Percentiles rank a stretch among this genome's conserved stretches.
Conservation (phyloP, 805 yeast genomes). For the Hanseniaspora pseudoguilliermondii region DNA sequence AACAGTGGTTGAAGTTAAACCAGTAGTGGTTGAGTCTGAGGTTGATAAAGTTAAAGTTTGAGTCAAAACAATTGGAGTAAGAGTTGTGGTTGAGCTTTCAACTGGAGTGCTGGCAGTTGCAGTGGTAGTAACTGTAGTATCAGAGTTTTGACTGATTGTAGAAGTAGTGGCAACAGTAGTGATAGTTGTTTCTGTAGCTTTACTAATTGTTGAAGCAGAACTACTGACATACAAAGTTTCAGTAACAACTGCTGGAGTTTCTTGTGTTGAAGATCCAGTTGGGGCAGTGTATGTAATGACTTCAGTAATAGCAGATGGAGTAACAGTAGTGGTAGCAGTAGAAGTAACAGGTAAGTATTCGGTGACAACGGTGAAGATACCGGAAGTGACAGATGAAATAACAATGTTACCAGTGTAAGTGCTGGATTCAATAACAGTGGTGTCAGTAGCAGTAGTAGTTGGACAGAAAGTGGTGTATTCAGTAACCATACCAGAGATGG, state of each 20-base stretch:
- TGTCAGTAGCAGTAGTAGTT: constrained; percentile 2
- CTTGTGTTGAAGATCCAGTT: constrained; percentile 3
- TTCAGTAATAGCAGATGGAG: neutral
- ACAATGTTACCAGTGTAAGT: constrained; percentile 14
- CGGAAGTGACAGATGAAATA: constrained; percentile 13
- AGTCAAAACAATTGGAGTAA: neutral
- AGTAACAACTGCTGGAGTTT: neutral
- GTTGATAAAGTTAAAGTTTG: constrained; percentile 6
- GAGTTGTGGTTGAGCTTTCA: neutral
- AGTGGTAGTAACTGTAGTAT: neutral
- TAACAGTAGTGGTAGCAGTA: constrained; percentile 1
- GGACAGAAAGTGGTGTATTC: constrained; percentile 13
- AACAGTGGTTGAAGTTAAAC: constrained; percentile 13
- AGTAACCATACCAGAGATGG: constrained; percentile 12
- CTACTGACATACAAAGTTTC: neutral
- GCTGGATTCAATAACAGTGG: constrained; percentile 13
- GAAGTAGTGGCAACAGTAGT: neutral
- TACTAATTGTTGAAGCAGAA: neutral
- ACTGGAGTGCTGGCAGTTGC: neutral
- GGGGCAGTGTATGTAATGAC: neutral
- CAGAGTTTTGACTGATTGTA: neutral
- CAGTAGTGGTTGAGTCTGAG: constrained; percentile 11
- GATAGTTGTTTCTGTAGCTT: neutral
- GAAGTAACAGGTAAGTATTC: constrained; percentile 15
- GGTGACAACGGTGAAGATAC: constrained; percentile 16